These are phyloP conservation scores for Trematosphaeria pertusa DNA, from an alignment of 2,329 filamentous ascomycete species.

Conservation along the genomic window DNA sequence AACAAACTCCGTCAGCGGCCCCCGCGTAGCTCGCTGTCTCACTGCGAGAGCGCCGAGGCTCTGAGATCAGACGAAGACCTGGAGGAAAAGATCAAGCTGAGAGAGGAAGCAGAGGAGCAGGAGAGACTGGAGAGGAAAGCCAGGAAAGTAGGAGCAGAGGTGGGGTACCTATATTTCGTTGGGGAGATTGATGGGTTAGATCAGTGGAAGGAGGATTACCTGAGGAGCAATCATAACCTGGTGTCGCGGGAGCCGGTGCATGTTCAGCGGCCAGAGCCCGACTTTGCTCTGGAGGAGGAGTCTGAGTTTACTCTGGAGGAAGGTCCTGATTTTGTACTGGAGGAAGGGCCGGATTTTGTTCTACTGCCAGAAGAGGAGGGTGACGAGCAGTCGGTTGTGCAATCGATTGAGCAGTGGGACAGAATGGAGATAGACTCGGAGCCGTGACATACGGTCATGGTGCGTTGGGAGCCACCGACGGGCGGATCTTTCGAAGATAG, in stretches of 20 bases:
- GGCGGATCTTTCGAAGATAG: too few species aligned
- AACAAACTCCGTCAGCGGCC: conserved; percentile 19
- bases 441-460: too few species aligned
- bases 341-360: too few species aligned
- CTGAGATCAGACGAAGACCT: conserved; percentile 17
- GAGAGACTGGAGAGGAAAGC: conserved; percentile 18
- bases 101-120: conserved; percentile 20
- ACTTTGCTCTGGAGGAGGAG: too few species aligned
- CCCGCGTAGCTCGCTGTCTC: conserved; percentile 29
- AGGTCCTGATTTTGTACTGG: too few species aligned
- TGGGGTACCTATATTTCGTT: conserved; percentile 39
- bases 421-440: too few species aligned
- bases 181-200: conserved; percentile 17
- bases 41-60: conserved; percentile 25
- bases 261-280: too few species aligned
- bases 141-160: conserved; percentile 23
- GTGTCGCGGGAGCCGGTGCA: conserved; percentile 14
- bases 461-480: too few species aligned
- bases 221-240: conserved; percentile 24
- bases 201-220: conserved; percentile 23
- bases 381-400: too few species aligned
- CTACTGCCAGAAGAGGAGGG: too few species aligned
- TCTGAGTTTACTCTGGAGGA: too few species aligned
- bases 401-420: too few species aligned
- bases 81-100: conserved; percentile 11